These are phyloP conservation scores for Laetiporus sulphureus DNA, from an alignment of 1,284 basidiomycete genomes.

Conservation along the genomic window DNA sequence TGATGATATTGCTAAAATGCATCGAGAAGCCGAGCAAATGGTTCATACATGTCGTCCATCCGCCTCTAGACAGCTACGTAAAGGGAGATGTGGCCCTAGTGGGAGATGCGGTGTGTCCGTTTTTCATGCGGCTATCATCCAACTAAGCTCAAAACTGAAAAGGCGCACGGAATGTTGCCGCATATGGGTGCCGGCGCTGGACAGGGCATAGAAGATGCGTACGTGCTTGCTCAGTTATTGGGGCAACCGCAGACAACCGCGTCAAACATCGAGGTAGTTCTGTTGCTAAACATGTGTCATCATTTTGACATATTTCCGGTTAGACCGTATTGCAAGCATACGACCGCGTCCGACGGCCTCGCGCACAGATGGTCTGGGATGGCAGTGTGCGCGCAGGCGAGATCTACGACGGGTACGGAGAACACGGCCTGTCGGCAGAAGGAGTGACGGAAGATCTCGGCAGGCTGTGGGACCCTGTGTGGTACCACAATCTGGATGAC, in stretches of 20 bases:
- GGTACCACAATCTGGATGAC: constrained; percentile 37
- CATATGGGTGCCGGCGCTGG: constrained; percentile 59
- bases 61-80: constrained; percentile 41
- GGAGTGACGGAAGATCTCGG: constrained; percentile 24
- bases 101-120: constrained; percentile 46
- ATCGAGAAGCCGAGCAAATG: constrained; percentile 49
- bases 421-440: constrained; percentile 14
- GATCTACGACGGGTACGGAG: constrained; percentile 21
- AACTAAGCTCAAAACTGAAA: not conserved
- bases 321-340: constrained; percentile 40
- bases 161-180: constrained; percentile 56
- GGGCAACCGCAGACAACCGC: constrained; percentile 35
- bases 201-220: constrained; percentile 58
- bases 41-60: constrained; percentile 49
- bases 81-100: constrained; percentile 44
- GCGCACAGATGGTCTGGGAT: constrained; percentile 39
- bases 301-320: too few species aligned
- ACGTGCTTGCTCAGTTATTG: constrained; percentile 43
- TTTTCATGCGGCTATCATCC: not conserved
- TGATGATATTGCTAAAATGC: constrained; percentile 35
- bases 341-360: constrained; percentile 35
- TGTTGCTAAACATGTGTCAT: too few species aligned
- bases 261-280: constrained; percentile 43
- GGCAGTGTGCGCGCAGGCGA: constrained; percentile 33
- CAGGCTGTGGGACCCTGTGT: constrained; percentile 40